Base-by-base conservation (phyloP, 2,329 filamentous ascomycete genomes). In the Beauveria asiatica region DNA sequence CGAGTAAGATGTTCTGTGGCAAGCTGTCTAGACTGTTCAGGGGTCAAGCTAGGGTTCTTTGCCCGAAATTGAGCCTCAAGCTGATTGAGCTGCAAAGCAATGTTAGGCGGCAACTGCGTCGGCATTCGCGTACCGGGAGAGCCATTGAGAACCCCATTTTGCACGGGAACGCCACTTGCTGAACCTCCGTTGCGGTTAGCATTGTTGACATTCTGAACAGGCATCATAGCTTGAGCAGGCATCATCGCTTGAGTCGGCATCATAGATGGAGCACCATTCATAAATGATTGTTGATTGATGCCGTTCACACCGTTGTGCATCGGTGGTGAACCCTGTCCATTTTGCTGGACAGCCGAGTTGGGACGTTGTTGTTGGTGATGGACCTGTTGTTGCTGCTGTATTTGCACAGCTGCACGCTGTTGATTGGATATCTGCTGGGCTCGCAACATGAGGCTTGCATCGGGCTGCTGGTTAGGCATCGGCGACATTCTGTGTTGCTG, bases 381-480 rank as follows among this genome's bases (percentile, higher is more conserved):
- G n/a, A 70, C 71, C n/a, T 70, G 72, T 46, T 75, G 72, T 45
- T 78, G 75, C 59, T 78, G 75, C 59, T 80, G 79, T 66, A 78
- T 73, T 62, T 81, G 77, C 3, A 80, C 76, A 13, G 76, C 76
- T 44, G 75, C 78, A 16, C 83, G 78, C 66, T 87, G 84, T 66
- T 86, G 83, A 66, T 88, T 85, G 11, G 87, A 80, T 46, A 89
- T 84, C 48, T 84, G 82, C 59, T 85, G 84, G 17, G 85, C 82
- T 67, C 88, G 85, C 66, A 87, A 75, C 65, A 86, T 78, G 51
- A 86, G 72, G 59, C 78, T 79, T 27, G 82, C 74, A 62, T 85
- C 82, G 3, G 82, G 69, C 48, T 74, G 74, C 8, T 75, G 72
- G 54, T 74, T 76, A 6, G 75, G 71, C 65, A 80, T 73, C 2